phyloP scores from a whole-genome alignment of 2,329 filamentous ascomycete genomes.

The Xylariaceae sp. region DNA sequence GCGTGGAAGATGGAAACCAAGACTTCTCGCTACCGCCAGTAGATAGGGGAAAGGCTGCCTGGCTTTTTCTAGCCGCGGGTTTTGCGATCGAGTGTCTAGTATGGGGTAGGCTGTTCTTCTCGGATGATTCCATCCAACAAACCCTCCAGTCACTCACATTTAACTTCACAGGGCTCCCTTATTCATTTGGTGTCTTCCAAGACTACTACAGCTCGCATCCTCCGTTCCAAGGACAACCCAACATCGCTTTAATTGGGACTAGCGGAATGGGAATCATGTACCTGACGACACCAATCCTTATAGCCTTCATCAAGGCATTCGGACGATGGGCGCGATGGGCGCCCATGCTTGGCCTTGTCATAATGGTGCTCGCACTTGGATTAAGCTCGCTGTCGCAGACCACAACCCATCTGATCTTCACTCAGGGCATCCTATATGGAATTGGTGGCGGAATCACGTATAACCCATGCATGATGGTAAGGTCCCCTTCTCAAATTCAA shows the following conservation, averaged over 20 bases:
- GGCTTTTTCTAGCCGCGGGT: constrained; percentile 46
- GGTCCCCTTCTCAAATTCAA: neutral
- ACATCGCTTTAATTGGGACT: constrained; percentile 64
- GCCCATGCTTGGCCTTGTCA: constrained; percentile 44
- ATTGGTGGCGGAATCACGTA: constrained; percentile 56
- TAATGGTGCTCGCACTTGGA: constrained; percentile 52
- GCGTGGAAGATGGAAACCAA: constrained; percentile 1
- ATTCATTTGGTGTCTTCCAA: constrained; percentile 69
- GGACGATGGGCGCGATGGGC: constrained; percentile 41
- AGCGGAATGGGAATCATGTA: constrained; percentile 61
- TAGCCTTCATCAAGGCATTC: constrained; percentile 44
- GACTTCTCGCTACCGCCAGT: constrained; percentile 26
- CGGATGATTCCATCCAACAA: neutral
- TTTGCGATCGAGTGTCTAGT: constrained; percentile 53
- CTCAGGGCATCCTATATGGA: constrained; percentile 61
- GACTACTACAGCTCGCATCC: constrained; percentile 62
- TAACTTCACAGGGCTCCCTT: constrained; percentile 56
- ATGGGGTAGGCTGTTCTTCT: constrained; percentile 42
- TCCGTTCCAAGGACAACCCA: constrained; percentile 52
- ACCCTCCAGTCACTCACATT: constrained; percentile 7
- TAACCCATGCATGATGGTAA: constrained; percentile 42
- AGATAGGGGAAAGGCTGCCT: constrained; percentile 31
- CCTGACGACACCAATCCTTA: constrained; percentile 48
- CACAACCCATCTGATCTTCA: constrained; percentile 54
- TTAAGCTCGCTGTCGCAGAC: constrained; percentile 52